Evolutionary conservation across 768 basidiomycete species (phyloP).

Genomic region (Baorangia bicolor): DNA sequence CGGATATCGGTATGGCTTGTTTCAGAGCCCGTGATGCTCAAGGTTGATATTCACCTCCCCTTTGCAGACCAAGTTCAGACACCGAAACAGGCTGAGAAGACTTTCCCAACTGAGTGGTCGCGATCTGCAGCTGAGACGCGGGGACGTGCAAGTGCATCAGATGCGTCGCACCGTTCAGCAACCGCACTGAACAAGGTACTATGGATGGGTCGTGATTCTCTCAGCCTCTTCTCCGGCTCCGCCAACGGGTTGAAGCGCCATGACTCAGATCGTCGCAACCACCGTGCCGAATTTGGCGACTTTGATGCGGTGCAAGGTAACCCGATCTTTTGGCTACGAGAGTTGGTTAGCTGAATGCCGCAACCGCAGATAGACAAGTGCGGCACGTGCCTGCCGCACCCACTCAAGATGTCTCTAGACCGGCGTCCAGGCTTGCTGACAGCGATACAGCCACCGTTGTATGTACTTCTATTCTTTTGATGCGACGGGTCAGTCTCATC

Average conservation of each 20-base stretch:
- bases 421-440: conserved; percentile 17
- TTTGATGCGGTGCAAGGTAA: conserved; percentile 28
- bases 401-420: conserved; percentile 7
- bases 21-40: neutral
- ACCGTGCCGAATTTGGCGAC: conserved; percentile 15
- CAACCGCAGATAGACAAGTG: conserved; percentile 15
- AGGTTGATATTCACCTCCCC: neutral
- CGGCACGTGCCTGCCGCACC: conserved; percentile 11
- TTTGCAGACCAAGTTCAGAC: conserved; percentile 14
- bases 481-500: conserved; percentile 9
- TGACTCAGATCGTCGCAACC: conserved; percentile 15
- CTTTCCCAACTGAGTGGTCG: neutral
- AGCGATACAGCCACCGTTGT: conserved; percentile 25
- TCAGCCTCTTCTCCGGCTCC: conserved; percentile 29
- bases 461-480: conserved; percentile 2
- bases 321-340: neutral
- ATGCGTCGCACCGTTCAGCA: conserved; percentile 21
- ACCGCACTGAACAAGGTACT: conserved; percentile 32
- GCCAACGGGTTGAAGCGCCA: conserved; percentile 4
- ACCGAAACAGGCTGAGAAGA: conserved; percentile 6
- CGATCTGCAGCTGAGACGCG: conserved; percentile 9
- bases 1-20: conserved; percentile 16
- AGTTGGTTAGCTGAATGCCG: neutral
- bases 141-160: neutral
- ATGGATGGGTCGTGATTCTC: conserved; percentile 30